Evolutionary conservation across 202 grass and related monocot species (phyloP), one percentile per base, ranked within the genome.

Genomic region (Musa balbisiana): DNA sequence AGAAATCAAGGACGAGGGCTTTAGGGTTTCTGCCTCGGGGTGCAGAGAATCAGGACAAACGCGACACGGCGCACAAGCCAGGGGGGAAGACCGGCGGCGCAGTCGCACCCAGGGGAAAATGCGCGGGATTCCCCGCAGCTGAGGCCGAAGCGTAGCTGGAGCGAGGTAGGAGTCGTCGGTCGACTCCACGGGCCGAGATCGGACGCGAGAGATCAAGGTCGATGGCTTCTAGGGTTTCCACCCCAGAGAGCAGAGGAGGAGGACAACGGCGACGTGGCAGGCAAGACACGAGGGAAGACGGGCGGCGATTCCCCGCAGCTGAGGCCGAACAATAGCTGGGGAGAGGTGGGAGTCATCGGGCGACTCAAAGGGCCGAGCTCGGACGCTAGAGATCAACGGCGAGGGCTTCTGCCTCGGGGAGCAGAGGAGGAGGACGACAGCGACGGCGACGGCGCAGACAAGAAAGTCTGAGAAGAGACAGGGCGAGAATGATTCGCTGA

Each of bases 81-180:
- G 23, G 73, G 71, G 76, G 70, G 54, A 79, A 49, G 54, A 55
- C 27, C 16, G 22, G 51, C 33, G 4, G 33, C 4, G 33, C 5
- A 43, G 33, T 43, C 33, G 33, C 4, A 6, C 33, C 33, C 33
- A 8, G 33, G 33, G 33, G 33, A 43, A 43, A 43, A 43, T 43
- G 33, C 5, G 33, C 2, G 76, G 16, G 69, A 72, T 58, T 71
- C 72, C 69, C 60, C 63, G 59, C 67, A 69, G 64, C 69, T 74
- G 33, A 58, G 62, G 13, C 71, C 64, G 52, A 81, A 53, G 33
- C 64, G 80, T 22, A 83, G 76, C 69, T 86, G 84, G 23, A 79
- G 80, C 13, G 64, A 82, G 64, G 16, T 71, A 23, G 84, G 84
- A 49, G 64, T 82, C 19, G 80, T 12, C 8, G 84, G 49, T 1